These are phyloP conservation scores for Hortiboletus campestris DNA, from an alignment of 768 basidiomycete genomes.

Conservation along the genomic window DNA sequence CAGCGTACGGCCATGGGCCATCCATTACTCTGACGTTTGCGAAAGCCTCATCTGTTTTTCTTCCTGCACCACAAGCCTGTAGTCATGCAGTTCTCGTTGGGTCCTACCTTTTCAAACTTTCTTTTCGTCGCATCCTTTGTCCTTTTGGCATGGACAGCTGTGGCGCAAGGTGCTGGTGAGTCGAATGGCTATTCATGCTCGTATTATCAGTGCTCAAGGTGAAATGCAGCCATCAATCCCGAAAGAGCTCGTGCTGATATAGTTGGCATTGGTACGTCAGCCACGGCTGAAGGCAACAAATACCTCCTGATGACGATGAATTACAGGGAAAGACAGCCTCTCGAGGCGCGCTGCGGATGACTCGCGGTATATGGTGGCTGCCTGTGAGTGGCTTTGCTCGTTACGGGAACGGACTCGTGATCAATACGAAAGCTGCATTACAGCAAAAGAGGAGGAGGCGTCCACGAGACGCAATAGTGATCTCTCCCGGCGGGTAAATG, in stretches of 20 bases:
- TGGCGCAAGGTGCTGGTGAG: constrained; percentile 15
- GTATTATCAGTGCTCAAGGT: neutral
- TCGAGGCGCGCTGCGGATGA: neutral
- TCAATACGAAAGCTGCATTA: neutral
- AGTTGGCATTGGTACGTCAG: neutral
- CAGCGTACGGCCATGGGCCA: neutral
- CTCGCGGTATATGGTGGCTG: neutral
- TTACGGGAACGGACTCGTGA: neutral
- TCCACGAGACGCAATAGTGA: neutral
- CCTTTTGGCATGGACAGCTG: constrained; percentile 3
- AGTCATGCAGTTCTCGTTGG: constrained; percentile 5
- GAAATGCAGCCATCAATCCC: neutral
- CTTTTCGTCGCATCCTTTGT: neutral
- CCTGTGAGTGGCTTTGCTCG: neutral
- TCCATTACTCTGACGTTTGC: neutral
- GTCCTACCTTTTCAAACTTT: neutral
- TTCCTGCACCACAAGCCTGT: neutral
- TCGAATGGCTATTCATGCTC: neutral
- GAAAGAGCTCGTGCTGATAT: neutral
- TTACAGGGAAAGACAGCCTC: neutral
- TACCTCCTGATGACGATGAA: neutral
- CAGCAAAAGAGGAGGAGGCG: neutral
- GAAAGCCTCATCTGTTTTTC: neutral
- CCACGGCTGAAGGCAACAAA: neutral
- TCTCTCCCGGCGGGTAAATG: neutral